These are phyloP conservation scores for Penicillium manginii DNA, from an alignment of 495 filamentous ascomycete genomes.

Conservation along the genomic window DNA sequence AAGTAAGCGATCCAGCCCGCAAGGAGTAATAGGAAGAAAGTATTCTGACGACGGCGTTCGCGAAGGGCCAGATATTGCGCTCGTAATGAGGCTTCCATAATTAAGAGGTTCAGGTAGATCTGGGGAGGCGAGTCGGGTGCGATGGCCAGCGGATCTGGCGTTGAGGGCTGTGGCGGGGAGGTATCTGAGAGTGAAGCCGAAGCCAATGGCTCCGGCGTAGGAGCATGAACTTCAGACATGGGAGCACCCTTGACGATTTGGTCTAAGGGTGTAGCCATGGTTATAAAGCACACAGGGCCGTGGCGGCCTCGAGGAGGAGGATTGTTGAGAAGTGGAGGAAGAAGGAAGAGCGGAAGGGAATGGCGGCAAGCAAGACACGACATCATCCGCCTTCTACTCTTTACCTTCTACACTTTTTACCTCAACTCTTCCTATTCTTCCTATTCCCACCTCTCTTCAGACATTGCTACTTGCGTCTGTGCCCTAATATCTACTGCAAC, in stretches of 20 bases:
- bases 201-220: slow-evolving; percentile 42
- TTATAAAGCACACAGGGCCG: slow-evolving; percentile 29
- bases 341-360: slow-evolving; percentile 10
- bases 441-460: slow-evolving; percentile 8
- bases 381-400: slow-evolving; percentile 26
- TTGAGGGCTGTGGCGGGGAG: slow-evolving; percentile 45
- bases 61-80: slow-evolving; percentile 90
- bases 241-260: slow-evolving; percentile 86
- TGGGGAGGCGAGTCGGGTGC: slow-evolving; percentile 93
- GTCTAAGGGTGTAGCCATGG: slow-evolving; percentile 70
- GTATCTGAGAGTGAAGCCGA: slow-evolving; percentile 37
- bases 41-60: slow-evolving; percentile 86
- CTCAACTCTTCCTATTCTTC: not conserved
- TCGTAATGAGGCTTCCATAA: slow-evolving; percentile 92
- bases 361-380: slow-evolving; percentile 22
- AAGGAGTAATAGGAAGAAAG: slow-evolving; percentile 87
- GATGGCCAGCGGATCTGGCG: slow-evolving; percentile 73
- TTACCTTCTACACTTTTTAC: slow-evolving; percentile 7
- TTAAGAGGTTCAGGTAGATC: slow-evolving; percentile 96
- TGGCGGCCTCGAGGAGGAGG: slow-evolving; percentile 31
- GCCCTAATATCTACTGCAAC: not conserved
- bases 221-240: slow-evolving; percentile 49
- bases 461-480: not conserved
- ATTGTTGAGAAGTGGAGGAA: slow-evolving; percentile 10
- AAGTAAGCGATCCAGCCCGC: slow-evolving; percentile 80